Evolutionary conservation across 2,329 filamentous ascomycete genomes (phyloP).

Genomic region (Sporothrix curviconia): DNA sequence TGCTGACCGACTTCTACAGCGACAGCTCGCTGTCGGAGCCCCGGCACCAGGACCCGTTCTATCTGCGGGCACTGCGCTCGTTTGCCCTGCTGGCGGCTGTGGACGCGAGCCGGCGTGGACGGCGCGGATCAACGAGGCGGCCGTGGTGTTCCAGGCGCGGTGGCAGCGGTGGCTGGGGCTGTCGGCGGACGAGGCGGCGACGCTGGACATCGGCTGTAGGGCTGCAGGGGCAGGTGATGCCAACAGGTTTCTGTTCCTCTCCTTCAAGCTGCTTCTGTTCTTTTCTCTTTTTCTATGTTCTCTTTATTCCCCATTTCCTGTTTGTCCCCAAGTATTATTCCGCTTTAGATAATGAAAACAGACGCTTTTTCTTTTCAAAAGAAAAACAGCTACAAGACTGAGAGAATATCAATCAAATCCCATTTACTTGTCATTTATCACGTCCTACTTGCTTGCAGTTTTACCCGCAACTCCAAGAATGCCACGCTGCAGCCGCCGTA

Average conservation of each 20-base stretch:
- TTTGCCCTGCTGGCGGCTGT: background rate
- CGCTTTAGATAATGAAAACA: too few species aligned
- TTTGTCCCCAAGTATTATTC: too few species aligned
- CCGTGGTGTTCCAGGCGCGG: background rate
- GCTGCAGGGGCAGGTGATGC: too few species aligned
- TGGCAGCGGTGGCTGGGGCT: background rate
- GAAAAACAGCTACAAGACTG: too few species aligned
- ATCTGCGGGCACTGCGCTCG: background rate
- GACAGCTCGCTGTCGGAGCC: background rate
- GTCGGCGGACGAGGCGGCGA: background rate
- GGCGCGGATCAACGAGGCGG: background rate
- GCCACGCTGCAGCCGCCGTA: background rate
- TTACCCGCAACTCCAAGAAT: background rate
- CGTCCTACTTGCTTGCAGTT: too few species aligned
- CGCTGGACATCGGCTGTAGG: constrained; percentile 1
- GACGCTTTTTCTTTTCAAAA: too few species aligned
- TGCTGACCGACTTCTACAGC: background rate
- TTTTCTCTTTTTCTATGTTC: too few species aligned
- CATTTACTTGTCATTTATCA: too few species aligned
- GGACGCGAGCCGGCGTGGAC: background rate
- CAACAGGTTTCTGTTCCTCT: too few species aligned
- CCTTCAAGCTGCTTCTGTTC: too few species aligned
- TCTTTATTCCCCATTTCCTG: too few species aligned
- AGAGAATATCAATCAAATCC: too few species aligned
- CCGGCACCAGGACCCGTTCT: constrained; percentile 6